Percentiles rank a stretch among this genome's conserved stretches.
Conservation (phyloP, 2,329 filamentous ascomycete genomes). For the Fusarium tanahbumbuense region DNA sequence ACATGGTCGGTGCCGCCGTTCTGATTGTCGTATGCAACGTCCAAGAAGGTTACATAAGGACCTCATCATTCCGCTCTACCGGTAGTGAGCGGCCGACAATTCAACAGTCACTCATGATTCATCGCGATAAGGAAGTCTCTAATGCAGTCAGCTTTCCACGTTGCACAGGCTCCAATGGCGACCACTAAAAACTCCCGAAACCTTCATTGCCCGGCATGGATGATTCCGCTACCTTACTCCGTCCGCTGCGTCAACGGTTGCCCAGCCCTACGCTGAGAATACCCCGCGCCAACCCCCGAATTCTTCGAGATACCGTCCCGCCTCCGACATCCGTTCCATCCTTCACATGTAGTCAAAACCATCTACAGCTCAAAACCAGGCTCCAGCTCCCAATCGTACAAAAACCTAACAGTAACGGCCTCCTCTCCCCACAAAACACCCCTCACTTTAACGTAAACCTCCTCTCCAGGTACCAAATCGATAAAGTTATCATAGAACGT, state of each 20-base stretch:
- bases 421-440: rapidly evolving
- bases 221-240: not conserved
- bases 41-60: too few relatives aligned
- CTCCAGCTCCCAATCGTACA: slow-evolving; percentile 13
- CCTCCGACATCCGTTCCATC: too few relatives aligned
- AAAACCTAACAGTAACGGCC: not conserved
- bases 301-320: not conserved
- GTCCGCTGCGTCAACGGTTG: rapidly evolving
- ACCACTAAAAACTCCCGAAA: too few relatives aligned
- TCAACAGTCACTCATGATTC: not conserved
- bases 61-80: too few relatives aligned
- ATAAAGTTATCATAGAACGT: not conserved
- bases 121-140: not conserved
- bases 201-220: not conserved
- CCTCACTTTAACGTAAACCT: rapidly evolving
- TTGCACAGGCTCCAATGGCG: too few relatives aligned
- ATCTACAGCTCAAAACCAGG: not conserved
- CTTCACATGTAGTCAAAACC: too few relatives aligned
- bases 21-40: too few relatives aligned
- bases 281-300: not conserved
- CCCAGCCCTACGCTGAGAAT: too few relatives aligned
- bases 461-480: not conserved
- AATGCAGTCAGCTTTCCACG: not conserved
- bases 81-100: too few relatives aligned
- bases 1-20: too few relatives aligned